Percentiles rank a stretch among this genome's conserved stretches.
These are phyloP conservation scores for Sugiyamaella mastotermitis DNA, from an alignment of 805 yeast genomes.

Conservation along the genomic window DNA sequence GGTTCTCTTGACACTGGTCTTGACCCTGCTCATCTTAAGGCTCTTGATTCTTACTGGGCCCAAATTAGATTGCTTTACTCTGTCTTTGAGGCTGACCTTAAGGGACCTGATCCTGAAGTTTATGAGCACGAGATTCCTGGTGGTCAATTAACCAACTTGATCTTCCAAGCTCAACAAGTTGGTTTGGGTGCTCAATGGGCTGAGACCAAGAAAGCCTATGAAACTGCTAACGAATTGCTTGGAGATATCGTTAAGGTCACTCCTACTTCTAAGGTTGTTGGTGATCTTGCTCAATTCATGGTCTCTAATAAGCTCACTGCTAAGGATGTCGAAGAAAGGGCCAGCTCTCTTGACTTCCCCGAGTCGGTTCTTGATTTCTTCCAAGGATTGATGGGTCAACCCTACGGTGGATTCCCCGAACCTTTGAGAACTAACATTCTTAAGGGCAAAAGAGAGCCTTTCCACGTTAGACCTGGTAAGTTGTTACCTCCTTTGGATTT, in stretches of 20 bases:
- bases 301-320: slow-evolving; percentile 85
- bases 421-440: slow-evolving; percentile 90
- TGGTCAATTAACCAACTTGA: slow-evolving; percentile 95
- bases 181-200: slow-evolving; percentile 97
- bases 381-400: slow-evolving; percentile 99
- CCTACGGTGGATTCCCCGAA: slow-evolving; percentile 99
- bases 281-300: slow-evolving; percentile 99
- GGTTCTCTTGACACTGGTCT: slow-evolving; percentile 77
- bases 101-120: slow-evolving; percentile 99
- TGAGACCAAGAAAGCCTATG: slow-evolving; percentile 91
- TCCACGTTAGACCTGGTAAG: slow-evolving; percentile 88
- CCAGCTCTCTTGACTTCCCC: slow-evolving; percentile 93
- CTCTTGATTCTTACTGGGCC: slow-evolving; percentile 94
- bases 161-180: slow-evolving; percentile 98
- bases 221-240: slow-evolving; percentile 79
- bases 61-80: slow-evolving; percentile 96
- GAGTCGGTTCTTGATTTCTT: slow-evolving; percentile 96
- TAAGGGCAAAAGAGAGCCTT: slow-evolving; percentile 86
- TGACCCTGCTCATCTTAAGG: slow-evolving; percentile 61
- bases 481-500: slow-evolving; percentile 81
- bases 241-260: slow-evolving; percentile 99
- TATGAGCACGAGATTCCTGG: slow-evolving; percentile 99
- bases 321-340: slow-evolving; percentile 82
- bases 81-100: slow-evolving; percentile 95
- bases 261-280: slow-evolving; percentile 99